Conservation (phyloP, 352 stramenopile species). For the Blastocystis sp. region DNA sequence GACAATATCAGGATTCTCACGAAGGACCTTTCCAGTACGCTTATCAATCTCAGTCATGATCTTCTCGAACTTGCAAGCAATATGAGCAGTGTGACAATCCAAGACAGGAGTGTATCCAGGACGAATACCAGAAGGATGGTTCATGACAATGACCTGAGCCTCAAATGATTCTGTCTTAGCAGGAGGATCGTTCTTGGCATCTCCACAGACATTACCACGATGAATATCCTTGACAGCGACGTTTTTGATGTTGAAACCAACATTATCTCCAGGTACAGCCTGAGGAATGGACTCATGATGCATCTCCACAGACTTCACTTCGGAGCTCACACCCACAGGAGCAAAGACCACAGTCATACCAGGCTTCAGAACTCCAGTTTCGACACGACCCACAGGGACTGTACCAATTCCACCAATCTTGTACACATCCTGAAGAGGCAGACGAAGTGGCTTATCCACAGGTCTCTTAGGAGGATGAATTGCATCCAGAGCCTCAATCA, state of each 20-base stretch:
- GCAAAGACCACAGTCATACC: conserved; percentile 83
- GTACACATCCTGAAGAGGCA: conserved; percentile 90
- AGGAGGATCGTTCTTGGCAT: conserved; percentile 84
- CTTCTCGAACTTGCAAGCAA: conserved; percentile 84
- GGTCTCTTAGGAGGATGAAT: conserved; percentile 79
- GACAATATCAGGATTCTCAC: conserved; percentile 81
- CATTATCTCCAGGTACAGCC: conserved; percentile 84
- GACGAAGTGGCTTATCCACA: conserved; percentile 85
- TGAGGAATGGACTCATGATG: conserved; percentile 85
- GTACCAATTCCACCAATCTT: conserved; percentile 93
- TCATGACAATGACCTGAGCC: conserved; percentile 89
- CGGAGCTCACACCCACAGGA: conserved; percentile 77
- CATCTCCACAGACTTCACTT: conserved; percentile 91
- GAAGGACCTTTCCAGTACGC: conserved; percentile 85
- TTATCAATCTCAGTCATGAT: conserved; percentile 93
- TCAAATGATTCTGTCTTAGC: conserved; percentile 77
- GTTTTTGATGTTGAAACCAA: conserved; percentile 95
- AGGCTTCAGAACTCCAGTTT: conserved; percentile 88
- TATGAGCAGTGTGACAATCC: conserved; percentile 91
- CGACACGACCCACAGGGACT: conserved; percentile 87
- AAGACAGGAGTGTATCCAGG: conserved; percentile 71
- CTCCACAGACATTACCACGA: conserved; percentile 84
- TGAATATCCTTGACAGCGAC: conserved; percentile 84
- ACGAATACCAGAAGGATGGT: conserved; percentile 66
- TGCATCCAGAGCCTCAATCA: conserved; percentile 64